A percentile compares a stretch with the other conserved stretches of the same genome.
phyloP scores from a whole-genome alignment of 371 early-diverging fungal genomes.

The Mucor mucedo region DNA sequence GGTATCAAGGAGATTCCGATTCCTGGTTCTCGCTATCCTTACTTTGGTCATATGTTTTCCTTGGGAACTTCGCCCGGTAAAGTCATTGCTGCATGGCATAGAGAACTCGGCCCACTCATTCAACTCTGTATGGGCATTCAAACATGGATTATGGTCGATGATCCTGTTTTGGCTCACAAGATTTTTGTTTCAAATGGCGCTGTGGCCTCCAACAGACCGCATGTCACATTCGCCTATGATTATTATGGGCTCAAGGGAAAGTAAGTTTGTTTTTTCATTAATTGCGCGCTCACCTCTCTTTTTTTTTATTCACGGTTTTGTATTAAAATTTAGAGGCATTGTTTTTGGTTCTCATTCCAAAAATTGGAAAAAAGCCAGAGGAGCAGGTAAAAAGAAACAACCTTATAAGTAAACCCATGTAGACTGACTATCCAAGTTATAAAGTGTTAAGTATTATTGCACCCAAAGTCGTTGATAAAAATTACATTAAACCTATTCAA shows the following conservation, averaged over 20 bases:
- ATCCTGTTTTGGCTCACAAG: constrained; percentile 24
- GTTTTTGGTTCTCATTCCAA: too few relatives aligned
- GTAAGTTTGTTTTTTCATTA: neutral
- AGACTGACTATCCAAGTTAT: too few relatives aligned
- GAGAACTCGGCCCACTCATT: constrained; percentile 19
- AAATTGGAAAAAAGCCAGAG: too few relatives aligned
- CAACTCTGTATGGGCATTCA: constrained; percentile 21
- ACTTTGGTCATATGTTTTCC: constrained; percentile 26
- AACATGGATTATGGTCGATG: constrained; percentile 16
- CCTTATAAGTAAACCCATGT: too few relatives aligned
- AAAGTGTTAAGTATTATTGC: neutral
- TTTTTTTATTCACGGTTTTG: too few relatives aligned
- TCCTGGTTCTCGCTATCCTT: constrained; percentile 16
- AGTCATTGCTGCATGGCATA: constrained; percentile 22
- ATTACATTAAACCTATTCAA: neutral
- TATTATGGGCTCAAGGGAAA: constrained; percentile 16
- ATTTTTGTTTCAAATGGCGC: constrained; percentile 24
- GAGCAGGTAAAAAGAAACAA: too few relatives aligned
- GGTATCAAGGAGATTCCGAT: constrained; percentile 9
- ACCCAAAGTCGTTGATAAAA: constrained; percentile 12
- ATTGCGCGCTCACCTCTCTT: too few relatives aligned
- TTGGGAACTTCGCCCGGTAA: constrained; percentile 14
- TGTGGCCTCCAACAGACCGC: constrained; percentile 11
- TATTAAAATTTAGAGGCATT: too few relatives aligned
- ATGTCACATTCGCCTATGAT: neutral